Conservation (phyloP, 352 stramenopile species). For the Thalassiosira sp. region DNA sequence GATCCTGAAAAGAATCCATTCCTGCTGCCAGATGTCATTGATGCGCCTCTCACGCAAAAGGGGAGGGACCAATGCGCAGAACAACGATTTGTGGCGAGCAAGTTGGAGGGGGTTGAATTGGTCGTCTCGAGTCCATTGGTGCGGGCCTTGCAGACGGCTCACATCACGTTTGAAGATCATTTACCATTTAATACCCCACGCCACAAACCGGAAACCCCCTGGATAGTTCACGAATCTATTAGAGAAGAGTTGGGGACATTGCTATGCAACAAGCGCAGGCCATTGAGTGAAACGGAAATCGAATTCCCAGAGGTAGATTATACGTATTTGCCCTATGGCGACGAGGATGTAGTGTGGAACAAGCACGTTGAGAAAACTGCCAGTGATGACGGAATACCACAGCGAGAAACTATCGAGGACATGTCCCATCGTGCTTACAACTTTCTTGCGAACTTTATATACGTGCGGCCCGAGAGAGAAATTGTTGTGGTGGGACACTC, state of each 20-base stretch:
- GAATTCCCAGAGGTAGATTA: slow-evolving; percentile 49
- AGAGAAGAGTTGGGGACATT: slow-evolving; percentile 51
- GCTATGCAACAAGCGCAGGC: slow-evolving; percentile 48
- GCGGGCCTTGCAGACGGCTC: slow-evolving; percentile 43
- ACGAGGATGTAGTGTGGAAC: slow-evolving; percentile 36
- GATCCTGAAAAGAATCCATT: slow-evolving; percentile 50
- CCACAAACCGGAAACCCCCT: slow-evolving; percentile 13
- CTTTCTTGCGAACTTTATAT: slow-evolving; percentile 42
- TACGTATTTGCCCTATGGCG: slow-evolving; percentile 13
- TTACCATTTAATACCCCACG: too few relatives aligned
- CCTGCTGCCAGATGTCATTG: slow-evolving; percentile 31
- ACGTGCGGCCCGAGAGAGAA: slow-evolving; percentile 29
- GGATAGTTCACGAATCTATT: slow-evolving; percentile 38
- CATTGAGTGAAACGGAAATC: slow-evolving; percentile 29
- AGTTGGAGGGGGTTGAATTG: slow-evolving; percentile 30
- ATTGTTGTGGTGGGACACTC: slow-evolving; percentile 52
- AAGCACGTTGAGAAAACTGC: slow-evolving; percentile 14
- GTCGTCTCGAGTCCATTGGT: slow-evolving; percentile 46
- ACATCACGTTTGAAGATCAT: slow-evolving; percentile 49
- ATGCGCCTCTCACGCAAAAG: slow-evolving; percentile 42
- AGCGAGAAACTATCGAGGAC: slow-evolving; percentile 32
- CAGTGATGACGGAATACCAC: slow-evolving; percentile 12
- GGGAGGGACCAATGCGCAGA: slow-evolving; percentile 39
- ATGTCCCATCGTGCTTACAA: slow-evolving; percentile 38
- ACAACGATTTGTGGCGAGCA: not conserved